These are phyloP conservation scores for Globisporangium nagaii DNA, from an alignment of 352 stramenopile species.

Conservation along the genomic window DNA sequence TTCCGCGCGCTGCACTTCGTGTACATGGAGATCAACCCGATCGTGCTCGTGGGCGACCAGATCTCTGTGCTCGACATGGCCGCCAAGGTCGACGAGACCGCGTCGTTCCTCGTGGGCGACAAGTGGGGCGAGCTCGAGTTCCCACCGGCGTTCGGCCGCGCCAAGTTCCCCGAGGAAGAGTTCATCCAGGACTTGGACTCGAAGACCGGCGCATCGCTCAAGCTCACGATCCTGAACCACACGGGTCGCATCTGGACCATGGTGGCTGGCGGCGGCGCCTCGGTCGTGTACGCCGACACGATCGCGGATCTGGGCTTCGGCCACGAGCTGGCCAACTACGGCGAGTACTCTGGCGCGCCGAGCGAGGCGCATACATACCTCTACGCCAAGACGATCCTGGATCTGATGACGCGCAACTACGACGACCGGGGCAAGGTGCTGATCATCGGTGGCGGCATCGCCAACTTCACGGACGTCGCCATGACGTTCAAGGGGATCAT, in stretches of 20 bases:
- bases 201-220: conserved; percentile 95
- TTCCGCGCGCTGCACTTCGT: conserved; percentile 96
- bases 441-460: conserved; percentile 97
- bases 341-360: conserved; percentile 96
- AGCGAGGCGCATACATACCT: conserved; percentile 96
- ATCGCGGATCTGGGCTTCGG: conserved; percentile 94
- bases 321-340: conserved; percentile 96
- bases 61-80: conserved; percentile 95
- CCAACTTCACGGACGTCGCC: conserved; percentile 98
- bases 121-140: conserved; percentile 94
- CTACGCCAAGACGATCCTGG: conserved; percentile 96
- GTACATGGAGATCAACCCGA: conserved; percentile 98
- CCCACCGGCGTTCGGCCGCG: conserved; percentile 92
- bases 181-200: conserved; percentile 94
- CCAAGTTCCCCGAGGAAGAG: conserved; percentile 94
- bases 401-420: conserved; percentile 92
- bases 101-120: conserved; percentile 90
- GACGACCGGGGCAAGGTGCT: conserved; percentile 92
- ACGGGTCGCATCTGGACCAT: conserved; percentile 95
- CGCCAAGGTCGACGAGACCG: conserved; percentile 96
- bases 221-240: conserved; percentile 97
- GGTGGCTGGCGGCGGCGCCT: conserved; percentile 94
- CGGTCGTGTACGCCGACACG: conserved; percentile 96
- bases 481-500: conserved; percentile 98
- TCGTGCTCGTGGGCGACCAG: conserved; percentile 90